Conservation (phyloP, 768 basidiomycete species). For the Suillus decipiens region DNA sequence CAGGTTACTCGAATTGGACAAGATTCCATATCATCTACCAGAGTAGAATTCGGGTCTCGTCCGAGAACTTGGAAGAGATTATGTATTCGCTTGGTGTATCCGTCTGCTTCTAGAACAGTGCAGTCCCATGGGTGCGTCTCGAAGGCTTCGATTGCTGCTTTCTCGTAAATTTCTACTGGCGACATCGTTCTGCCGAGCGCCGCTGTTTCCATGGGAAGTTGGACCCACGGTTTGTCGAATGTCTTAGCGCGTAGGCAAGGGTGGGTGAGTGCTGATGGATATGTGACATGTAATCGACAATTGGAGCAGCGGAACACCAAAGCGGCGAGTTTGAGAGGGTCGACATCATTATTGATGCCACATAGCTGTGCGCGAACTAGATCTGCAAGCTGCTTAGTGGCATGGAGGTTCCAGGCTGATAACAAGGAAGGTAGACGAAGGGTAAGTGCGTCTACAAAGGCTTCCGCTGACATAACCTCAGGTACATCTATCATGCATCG, state of each 20-base stretch:
- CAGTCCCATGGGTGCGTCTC: constrained; percentile 5
- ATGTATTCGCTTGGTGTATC: not conserved
- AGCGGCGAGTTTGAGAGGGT: not conserved
- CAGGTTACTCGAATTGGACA: constrained; percentile 4
- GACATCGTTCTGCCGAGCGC: not conserved
- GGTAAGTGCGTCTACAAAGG: not conserved
- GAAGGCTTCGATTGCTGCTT: constrained; percentile 1
- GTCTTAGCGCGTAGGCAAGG: not conserved
- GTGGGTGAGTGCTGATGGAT: constrained; percentile 2
- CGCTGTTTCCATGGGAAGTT: constrained; percentile 4
- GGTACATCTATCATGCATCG: not conserved
- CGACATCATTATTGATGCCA: not conserved
- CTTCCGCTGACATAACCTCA: not conserved
- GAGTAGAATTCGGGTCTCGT: not conserved
- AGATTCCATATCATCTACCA: not conserved
- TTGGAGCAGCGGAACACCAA: not conserved
- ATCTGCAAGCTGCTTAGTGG: not conserved
- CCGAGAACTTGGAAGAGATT: constrained; percentile 2
- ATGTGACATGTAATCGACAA: constrained; percentile 3
- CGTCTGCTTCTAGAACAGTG: constrained; percentile 1
- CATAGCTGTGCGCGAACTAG: not conserved
- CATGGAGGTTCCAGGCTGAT: not conserved
- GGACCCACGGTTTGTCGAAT: not conserved
- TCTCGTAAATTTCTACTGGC: not conserved
- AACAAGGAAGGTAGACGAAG: constrained; percentile 2